These are phyloP conservation scores for Carpinus fangiana DNA, from an alignment of 306 rosid genomes.

Conservation along the genomic window DNA sequence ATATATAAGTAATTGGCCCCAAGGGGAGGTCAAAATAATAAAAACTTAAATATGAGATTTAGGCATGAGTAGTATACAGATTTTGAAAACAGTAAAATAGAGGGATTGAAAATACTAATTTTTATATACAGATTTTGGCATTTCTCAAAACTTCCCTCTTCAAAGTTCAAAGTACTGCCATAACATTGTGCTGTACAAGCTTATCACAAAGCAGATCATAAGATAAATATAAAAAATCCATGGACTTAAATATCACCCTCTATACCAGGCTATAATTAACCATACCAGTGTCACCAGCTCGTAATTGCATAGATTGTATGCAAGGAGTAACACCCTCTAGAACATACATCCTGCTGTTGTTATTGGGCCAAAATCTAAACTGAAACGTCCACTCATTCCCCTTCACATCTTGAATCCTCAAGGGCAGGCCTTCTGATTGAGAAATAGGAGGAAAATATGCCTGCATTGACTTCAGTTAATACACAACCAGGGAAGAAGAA, in stretches of 20 bases:
- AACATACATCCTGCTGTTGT: constrained; percentile 98
- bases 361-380: constrained; percentile 99
- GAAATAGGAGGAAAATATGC: constrained; percentile 88
- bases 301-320: constrained; percentile 88
- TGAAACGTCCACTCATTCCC: constrained; percentile 98
- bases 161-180: background rate
- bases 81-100: too few relatives aligned
- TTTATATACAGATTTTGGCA: background rate
- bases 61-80: too few relatives aligned
- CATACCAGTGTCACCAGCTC: constrained; percentile 97
- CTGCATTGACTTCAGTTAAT: constrained; percentile 50
- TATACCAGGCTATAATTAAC: constrained; percentile 19
- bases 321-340: constrained; percentile 99
- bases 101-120: background rate
- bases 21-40: background rate
- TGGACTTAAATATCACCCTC: constrained; percentile 2
- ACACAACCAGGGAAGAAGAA: constrained; percentile 10
- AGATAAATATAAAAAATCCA: background rate
- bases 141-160: background rate
- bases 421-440: constrained; percentile 95
- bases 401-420: constrained; percentile 85
- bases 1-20: too few relatives aligned
- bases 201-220: background rate
- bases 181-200: background rate
- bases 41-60: background rate